Conservation (phyloP, 257 asterid species). For the Pogostemon cablin region DNA sequence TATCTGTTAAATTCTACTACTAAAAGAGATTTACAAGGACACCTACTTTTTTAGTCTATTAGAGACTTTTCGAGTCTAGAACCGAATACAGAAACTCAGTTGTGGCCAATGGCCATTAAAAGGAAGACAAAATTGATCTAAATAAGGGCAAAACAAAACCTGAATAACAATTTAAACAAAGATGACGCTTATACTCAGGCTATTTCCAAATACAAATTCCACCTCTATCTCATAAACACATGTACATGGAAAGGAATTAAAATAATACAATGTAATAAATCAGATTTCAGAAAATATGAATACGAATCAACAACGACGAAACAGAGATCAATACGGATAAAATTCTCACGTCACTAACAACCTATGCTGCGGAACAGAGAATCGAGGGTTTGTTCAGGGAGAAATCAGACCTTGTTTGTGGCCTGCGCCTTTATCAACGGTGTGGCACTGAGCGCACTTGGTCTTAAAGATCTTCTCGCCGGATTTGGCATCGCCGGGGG, state of each 20-base stretch:
- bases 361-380: not conserved
- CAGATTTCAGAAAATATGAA: not conserved
- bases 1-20: not conserved
- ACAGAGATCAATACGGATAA: not conserved
- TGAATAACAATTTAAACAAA: not conserved
- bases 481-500: constrained; percentile 58
- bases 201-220: not conserved
- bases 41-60: not conserved
- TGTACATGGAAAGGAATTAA: not conserved
- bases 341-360: not conserved
- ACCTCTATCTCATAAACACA: not conserved
- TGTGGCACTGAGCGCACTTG: constrained; percentile 92
- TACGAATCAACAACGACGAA: not conserved
- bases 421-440: constrained; percentile 90
- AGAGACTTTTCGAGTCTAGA: not conserved
- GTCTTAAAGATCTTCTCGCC: constrained; percentile 91
- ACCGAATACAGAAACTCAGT: not conserved
- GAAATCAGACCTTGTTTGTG: constrained; percentile 74
- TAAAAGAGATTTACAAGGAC: not conserved
- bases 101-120: not conserved
- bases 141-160: not conserved
- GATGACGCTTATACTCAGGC: not conserved
- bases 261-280: not conserved
- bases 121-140: not conserved
- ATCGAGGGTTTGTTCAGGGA: not conserved